Conservation (phyloP, 176 grass and related monocot species). For the Zoysia japonica region DNA sequence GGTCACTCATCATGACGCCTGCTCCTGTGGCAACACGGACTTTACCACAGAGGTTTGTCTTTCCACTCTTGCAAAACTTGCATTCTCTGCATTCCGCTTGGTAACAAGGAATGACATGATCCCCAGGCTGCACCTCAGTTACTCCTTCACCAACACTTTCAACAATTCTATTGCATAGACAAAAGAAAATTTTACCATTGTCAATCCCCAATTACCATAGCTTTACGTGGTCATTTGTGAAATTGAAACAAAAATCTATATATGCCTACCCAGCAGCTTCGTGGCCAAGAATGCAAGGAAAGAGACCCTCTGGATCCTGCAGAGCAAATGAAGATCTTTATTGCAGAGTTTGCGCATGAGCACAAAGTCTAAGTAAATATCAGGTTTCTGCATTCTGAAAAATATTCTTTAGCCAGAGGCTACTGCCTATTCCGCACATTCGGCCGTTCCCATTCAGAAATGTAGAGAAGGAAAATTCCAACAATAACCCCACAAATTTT, state of each 20-base stretch:
- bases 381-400: not conserved
- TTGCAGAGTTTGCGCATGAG: not conserved
- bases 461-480: no score
- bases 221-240: not conserved
- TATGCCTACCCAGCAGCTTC: constrained; percentile 85
- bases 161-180: constrained; percentile 53
- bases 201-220: not conserved
- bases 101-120: constrained; percentile 99
- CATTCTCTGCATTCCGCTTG: constrained; percentile 93
- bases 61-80: constrained; percentile 93
- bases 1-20: constrained; percentile 92
- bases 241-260: not conserved
- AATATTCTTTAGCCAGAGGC: not conserved
- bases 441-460: not conserved
- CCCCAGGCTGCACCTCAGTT: constrained; percentile 83
- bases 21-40: constrained; percentile 79
- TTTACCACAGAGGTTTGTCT: constrained; percentile 97
- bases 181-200: not conserved
- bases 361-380: not conserved
- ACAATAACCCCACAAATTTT: not conserved
- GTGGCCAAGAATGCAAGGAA: constrained; percentile 97
- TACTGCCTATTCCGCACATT: not conserved
- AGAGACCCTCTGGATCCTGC: constrained; percentile 97
- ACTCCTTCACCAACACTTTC: constrained; percentile 98
- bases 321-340: constrained; percentile 24